Conservation (phyloP, 352 stramenopile genomes). For the Globisporangium middletonii region DNA sequence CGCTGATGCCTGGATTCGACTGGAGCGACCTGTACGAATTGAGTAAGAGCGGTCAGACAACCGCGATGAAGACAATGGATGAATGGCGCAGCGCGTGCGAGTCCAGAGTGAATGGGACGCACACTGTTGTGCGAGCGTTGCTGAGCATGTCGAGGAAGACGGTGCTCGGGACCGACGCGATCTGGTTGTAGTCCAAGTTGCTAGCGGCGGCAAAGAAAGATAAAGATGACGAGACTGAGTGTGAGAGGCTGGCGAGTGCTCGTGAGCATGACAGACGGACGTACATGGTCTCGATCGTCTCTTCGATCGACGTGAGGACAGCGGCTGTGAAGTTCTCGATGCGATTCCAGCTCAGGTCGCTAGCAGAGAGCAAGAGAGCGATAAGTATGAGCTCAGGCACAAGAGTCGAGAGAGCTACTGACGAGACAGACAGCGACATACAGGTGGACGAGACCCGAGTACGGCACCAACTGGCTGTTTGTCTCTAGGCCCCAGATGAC, state of each 20-base stretch:
- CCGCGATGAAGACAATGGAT: not conserved
- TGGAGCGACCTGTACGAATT: conserved; percentile 27
- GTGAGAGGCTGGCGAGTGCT: conserved; percentile 4
- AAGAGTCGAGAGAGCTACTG: not conserved
- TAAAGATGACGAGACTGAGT: not conserved
- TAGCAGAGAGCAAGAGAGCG: conserved; percentile 8
- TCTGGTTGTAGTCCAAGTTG: conserved; percentile 54
- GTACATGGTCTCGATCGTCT: conserved; percentile 46
- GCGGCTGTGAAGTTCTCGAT: conserved; percentile 49
- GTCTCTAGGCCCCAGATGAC: conserved; percentile 51
- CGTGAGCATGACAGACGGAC: not conserved
- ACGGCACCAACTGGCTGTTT: conserved; percentile 42
- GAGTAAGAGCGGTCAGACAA: not conserved
- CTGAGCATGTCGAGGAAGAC: conserved; percentile 42
- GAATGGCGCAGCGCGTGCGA: too few relatives aligned
- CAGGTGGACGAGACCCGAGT: conserved; percentile 32
- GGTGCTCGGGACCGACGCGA: conserved; percentile 50
- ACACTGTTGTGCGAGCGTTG: conserved; percentile 43
- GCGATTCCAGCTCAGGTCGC: conserved; percentile 51
- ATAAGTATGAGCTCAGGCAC: not conserved
- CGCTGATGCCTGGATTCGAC: conserved; percentile 48
- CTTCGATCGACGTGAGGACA: conserved; percentile 40
- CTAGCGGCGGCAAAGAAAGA: conserved; percentile 9
- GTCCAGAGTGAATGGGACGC: conserved; percentile 6
- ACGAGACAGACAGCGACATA: conserved; percentile 15